A percentile compares a stretch with the other conserved stretches of the same genome.
Conservation (phyloP, 768 basidiomycete species). For the Xerocomus brunneocitrinus region DNA sequence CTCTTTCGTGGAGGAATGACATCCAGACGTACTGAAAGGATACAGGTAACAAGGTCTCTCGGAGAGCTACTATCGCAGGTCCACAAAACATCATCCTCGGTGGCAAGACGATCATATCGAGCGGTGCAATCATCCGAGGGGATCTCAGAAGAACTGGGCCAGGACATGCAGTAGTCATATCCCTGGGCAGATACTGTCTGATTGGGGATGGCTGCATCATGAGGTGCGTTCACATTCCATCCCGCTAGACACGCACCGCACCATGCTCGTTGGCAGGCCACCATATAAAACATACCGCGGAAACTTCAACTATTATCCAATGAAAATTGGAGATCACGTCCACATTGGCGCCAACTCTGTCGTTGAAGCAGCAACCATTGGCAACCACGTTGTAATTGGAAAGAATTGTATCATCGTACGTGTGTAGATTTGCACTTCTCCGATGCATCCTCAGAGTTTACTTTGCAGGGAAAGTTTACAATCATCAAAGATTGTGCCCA, state of each 20-base stretch:
- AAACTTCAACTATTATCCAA: slow-evolving; percentile 95
- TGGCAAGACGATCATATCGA: slow-evolving; percentile 94
- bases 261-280: slow-evolving; percentile 42
- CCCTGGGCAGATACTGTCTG: slow-evolving; percentile 88
- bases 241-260: neutral
- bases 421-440: slow-evolving; percentile 7
- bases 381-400: slow-evolving; percentile 91
- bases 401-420: slow-evolving; percentile 92
- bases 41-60: slow-evolving; percentile 94
- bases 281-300: slow-evolving; percentile 89
- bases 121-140: slow-evolving; percentile 85
- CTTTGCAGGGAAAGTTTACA: slow-evolving; percentile 81
- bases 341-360: slow-evolving; percentile 87
- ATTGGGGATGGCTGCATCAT: slow-evolving; percentile 89
- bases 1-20: neutral
- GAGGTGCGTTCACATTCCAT: slow-evolving; percentile 46
- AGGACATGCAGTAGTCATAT: slow-evolving; percentile 91
- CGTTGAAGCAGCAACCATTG: slow-evolving; percentile 92
- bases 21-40: slow-evolving; percentile 47
- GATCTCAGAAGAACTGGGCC: slow-evolving; percentile 87
- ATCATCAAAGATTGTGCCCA: slow-evolving; percentile 95
- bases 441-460: neutral
- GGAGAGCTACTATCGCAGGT: slow-evolving; percentile 86
- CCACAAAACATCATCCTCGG: slow-evolving; percentile 96
- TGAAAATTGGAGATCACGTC: slow-evolving; percentile 95